These are phyloP conservation scores for Pseudovirgaria hyperparasitica DNA, from an alignment of 2,329 filamentous ascomycete genomes.

Conservation along the genomic window DNA sequence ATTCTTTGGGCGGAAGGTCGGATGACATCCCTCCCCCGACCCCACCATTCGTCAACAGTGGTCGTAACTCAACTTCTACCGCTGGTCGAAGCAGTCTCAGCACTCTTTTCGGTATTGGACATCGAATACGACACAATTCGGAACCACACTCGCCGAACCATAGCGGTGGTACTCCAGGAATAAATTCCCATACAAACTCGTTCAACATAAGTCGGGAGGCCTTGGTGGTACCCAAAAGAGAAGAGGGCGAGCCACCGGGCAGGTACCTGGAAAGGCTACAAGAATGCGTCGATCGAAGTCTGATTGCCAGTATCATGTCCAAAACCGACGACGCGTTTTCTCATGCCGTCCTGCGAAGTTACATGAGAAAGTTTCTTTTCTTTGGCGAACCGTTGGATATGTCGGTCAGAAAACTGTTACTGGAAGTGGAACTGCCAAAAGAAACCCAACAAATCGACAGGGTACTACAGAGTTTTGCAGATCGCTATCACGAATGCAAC, in stretches of 20 bases:
- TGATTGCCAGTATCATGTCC: constrained; percentile 73
- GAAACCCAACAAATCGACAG: constrained; percentile 98
- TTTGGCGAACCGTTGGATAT: constrained; percentile 98
- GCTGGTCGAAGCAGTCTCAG: constrained; percentile 85
- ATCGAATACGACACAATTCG: constrained; percentile 68
- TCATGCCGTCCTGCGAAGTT: constrained; percentile 73
- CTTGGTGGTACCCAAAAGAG: constrained; percentile 57
- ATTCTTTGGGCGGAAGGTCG: constrained; percentile 62
- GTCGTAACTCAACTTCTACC: constrained; percentile 69
- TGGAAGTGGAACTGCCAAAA: constrained; percentile 91
- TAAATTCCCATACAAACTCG: constrained; percentile 71
- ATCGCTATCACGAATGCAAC: constrained; percentile 96
- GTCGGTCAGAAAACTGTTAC: constrained; percentile 86
- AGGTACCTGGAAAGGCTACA: constrained; percentile 80
- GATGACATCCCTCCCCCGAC: constrained; percentile 58
- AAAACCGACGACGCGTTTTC: constrained; percentile 80
- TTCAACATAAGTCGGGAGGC: constrained; percentile 64
- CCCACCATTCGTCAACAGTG: constrained; percentile 26
- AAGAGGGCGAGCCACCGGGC: constrained; percentile 80
- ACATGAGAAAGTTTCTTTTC: constrained; percentile 90
- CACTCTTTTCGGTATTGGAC: constrained; percentile 65
- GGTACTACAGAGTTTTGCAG: constrained; percentile 85
- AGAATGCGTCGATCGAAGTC: constrained; percentile 63
- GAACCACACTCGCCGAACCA: constrained; percentile 51
- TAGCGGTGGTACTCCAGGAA: constrained; percentile 59